A percentile compares a stretch with the other conserved stretches of the same genome.
Evolutionary conservation across 108 stramenopile genomes (phyloP).

Genomic region (Stephanodiscus triporus): DNA sequence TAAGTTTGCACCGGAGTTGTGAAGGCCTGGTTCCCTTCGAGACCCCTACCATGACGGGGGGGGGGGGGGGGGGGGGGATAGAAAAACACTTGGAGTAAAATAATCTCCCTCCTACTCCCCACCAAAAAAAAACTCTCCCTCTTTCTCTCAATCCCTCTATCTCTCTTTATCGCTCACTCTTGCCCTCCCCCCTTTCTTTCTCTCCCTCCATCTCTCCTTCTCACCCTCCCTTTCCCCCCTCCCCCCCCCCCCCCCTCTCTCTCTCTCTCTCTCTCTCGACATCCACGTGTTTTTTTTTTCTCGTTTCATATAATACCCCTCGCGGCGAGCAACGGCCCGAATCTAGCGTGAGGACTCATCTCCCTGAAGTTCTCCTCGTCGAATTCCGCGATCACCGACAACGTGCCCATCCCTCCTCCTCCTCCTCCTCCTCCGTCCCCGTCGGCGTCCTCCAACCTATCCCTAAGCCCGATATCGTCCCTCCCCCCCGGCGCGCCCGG

Average conservation of each 20-base stretch:
- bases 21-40: too few species aligned
- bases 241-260: not conserved
- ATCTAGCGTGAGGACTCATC: conserved; percentile 70
- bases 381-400: conserved; percentile 54
- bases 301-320: conserved; percentile 78
- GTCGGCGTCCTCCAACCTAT: conserved; percentile 16
- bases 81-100: too few species aligned
- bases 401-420: conserved; percentile 36
- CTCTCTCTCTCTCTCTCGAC: not conserved
- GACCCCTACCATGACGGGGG: too few species aligned
- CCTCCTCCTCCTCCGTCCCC: not conserved
- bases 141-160: too few species aligned
- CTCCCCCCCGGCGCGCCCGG: conserved; percentile 33
- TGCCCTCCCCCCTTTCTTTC: too few species aligned
- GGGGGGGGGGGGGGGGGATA: too few species aligned
- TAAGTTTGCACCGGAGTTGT: conserved; percentile 8
- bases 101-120: too few species aligned
- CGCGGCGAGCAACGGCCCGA: conserved; percentile 81
- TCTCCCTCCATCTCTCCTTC: too few species aligned
- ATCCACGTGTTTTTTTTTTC: not conserved
- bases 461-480: conserved; percentile 19
- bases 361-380: conserved; percentile 70
- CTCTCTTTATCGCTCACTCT: too few species aligned
- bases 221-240: not conserved
- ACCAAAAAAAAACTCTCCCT: too few species aligned